Conservation (phyloP, 176 grass and related monocot genomes). For the Eleusine indica region DNA sequence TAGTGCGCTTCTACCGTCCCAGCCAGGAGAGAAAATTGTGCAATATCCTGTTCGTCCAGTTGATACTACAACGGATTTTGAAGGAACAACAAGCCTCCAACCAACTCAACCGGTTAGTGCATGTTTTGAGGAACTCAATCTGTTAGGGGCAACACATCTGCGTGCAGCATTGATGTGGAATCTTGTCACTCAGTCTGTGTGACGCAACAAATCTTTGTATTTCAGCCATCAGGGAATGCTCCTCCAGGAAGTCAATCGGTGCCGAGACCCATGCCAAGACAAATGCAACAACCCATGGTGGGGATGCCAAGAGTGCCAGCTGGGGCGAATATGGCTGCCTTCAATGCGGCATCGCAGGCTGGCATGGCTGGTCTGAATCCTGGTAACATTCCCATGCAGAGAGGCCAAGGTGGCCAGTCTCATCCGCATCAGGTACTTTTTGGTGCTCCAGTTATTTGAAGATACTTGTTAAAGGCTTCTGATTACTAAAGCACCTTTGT, state of each 20-base stretch:
- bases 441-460: background rate
- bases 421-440: slow-evolving; percentile 85
- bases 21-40: slow-evolving; percentile 84
- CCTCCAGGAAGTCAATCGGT: slow-evolving; percentile 60
- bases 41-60: slow-evolving; percentile 88
- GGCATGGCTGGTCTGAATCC: slow-evolving; percentile 71
- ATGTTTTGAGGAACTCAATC: slow-evolving; percentile 2
- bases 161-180: slow-evolving; percentile 21
- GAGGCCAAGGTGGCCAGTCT: slow-evolving; percentile 62
- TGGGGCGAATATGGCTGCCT: slow-evolving; percentile 58
- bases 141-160: slow-evolving; percentile 13
- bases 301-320: slow-evolving; percentile 73
- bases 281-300: slow-evolving; percentile 76
- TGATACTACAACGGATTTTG: slow-evolving; percentile 91
- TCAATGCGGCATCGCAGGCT: slow-evolving; percentile 75
- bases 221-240: slow-evolving; percentile 75
- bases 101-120: slow-evolving; percentile 67
- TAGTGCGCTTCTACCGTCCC: slow-evolving; percentile 83
- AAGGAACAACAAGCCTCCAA: slow-evolving; percentile 93
- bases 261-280: slow-evolving; percentile 70
- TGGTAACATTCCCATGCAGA: slow-evolving; percentile 82
- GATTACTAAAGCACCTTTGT: slow-evolving; percentile 3
- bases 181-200: background rate
- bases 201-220: slow-evolving; percentile 18
- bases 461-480: slow-evolving; percentile 4